Evolutionary conservation across 768 basidiomycete species (phyloP).

Genomic region (Pleurotus eryngii): DNA sequence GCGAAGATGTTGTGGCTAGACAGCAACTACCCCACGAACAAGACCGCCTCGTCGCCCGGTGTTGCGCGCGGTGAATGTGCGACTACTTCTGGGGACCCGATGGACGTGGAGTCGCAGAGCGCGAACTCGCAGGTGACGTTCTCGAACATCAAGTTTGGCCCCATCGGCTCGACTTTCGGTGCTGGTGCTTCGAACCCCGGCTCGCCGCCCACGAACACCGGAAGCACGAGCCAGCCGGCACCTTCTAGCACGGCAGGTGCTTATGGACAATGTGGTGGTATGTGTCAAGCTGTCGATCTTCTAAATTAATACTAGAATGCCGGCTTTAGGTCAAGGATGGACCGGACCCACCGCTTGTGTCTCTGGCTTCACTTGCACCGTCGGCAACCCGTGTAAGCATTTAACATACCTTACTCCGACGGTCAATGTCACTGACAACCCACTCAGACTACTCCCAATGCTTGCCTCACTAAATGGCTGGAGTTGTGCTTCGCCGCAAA

Average conservation of each 20-base stretch:
- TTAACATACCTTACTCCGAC: too few species aligned
- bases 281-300: background rate
- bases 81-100: constrained; percentile 33
- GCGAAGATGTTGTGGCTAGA: constrained; percentile 41
- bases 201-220: constrained; percentile 10
- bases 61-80: constrained; percentile 38
- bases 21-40: constrained; percentile 27
- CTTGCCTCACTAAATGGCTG: background rate
- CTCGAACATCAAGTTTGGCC: constrained; percentile 42
- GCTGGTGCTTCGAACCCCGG: constrained; percentile 4
- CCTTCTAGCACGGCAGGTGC: constrained; percentile 11
- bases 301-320: background rate
- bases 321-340: constrained; percentile 29
- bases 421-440: background rate
- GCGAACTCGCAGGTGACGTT: constrained; percentile 31
- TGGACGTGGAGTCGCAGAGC: constrained; percentile 29
- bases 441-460: constrained; percentile 1
- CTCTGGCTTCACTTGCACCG: constrained; percentile 32
- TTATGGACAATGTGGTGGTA: constrained; percentile 46
- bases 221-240: constrained; percentile 13
- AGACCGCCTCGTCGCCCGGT: constrained; percentile 23
- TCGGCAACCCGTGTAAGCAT: constrained; percentile 37
- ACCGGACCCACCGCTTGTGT: constrained; percentile 40
- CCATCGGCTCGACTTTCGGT: constrained; percentile 24
- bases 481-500: background rate